phyloP scores from a whole-genome alignment of 768 basidiomycete species.

The Boletus reticuloceps region DNA sequence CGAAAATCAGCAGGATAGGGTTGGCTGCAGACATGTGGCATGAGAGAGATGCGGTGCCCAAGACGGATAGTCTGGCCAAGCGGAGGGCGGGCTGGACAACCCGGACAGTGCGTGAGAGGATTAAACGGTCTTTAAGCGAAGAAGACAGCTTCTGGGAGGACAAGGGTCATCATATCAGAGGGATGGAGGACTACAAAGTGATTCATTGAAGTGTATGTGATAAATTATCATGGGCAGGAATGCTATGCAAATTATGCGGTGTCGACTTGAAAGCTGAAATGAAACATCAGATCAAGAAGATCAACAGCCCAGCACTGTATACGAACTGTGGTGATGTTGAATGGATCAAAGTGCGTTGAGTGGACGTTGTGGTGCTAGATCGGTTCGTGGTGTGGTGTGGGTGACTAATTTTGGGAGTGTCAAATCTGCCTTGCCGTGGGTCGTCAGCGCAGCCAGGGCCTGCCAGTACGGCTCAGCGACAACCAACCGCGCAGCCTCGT shows the following conservation, averaged over 20 bases:
- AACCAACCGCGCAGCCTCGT: conserved; percentile 15
- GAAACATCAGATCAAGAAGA: not conserved
- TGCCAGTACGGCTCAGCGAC: conserved; percentile 25
- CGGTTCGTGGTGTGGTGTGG: not conserved
- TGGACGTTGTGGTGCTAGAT: not conserved
- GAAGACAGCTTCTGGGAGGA: conserved; percentile 3
- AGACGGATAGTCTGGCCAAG: not conserved
- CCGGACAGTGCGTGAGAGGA: conserved; percentile 10
- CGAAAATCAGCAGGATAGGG: not conserved
- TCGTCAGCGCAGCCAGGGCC: conserved; percentile 31
- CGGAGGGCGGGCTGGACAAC: not conserved
- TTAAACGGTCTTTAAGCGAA: conserved; percentile 5
- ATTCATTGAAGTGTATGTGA: too few species aligned
- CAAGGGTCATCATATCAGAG: not conserved
- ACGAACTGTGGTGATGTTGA: not conserved
- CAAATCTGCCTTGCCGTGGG: conserved; percentile 21
- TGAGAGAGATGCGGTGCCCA: conserved; percentile 8
- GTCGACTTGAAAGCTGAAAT: not conserved
- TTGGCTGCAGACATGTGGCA: conserved; percentile 22
- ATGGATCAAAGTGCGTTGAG: not conserved
- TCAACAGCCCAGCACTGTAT: not conserved
- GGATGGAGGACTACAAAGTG: conserved; percentile 6
- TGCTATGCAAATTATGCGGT: not conserved
- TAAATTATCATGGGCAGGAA: too few species aligned
- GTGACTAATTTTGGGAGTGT: conserved; percentile 22